Base-by-base conservation (phyloP, 306 rosid genomes). In the Lagenaria siceraria region DNA sequence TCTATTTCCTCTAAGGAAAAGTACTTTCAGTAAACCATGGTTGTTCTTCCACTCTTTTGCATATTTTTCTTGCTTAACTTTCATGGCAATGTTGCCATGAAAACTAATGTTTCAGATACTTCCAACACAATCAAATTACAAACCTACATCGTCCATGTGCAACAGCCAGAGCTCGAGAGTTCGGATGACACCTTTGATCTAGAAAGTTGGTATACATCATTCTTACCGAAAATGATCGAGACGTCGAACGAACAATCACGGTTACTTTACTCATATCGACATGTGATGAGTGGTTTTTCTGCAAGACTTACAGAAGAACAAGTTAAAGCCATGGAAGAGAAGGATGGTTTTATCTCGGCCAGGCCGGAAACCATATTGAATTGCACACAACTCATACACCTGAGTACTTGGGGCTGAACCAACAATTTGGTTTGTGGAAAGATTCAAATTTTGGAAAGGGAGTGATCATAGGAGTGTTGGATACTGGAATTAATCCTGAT, bases 381-480 rank as follows among this genome's bases (percentile, higher is more conserved):
- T 31, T 53, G 33, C 95, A 89, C 66, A 92, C 95, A 7, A 89
- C 97, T 33, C 85, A 87, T 54, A 84, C 82, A 11, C 89, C 95
- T 1, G 52, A 74, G 10, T 87, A 89, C 75, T 75, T 90, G 86
- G 96, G 93, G 61, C 78, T 92, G 81, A 65, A 70, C 61, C 79
- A 80, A 65, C 69, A 62, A 33, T 17, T 7, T 6, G 97, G 97
- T 48, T 3, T 87, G 0, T 92, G 93, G 96, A 80, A 87, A 7
- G 80, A 75, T 17, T 82, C 97, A 10, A 88, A 85, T 15, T 80
- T 82, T 10, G 96, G 97, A 12, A 72, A 82, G 68, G 93, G 96
- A 12, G 79, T 92, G 51, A 90, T 88, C 5, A 69, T 92, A 29
- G 97, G 97, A 52, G 74, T 92, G 54, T 10, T 92, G 53, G 97